Conservation (phyloP, 495 filamentous ascomycete genomes). For the Penicillium samsonianum region DNA sequence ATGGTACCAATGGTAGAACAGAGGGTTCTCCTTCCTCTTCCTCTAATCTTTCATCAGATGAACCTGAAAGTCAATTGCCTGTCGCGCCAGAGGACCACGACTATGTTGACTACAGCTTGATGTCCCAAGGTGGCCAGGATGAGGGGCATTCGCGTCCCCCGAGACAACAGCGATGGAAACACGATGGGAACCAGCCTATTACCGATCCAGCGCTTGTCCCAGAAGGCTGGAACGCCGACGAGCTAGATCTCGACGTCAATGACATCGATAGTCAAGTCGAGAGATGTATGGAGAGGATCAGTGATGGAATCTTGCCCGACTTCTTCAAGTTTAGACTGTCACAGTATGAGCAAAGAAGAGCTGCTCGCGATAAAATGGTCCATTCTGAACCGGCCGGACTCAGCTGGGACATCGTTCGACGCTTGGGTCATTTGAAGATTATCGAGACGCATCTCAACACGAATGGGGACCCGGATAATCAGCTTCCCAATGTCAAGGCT, state of each 20-base stretch:
- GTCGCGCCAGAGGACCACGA: not conserved
- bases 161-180: constrained; percentile 5
- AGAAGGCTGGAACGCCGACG: constrained; percentile 4
- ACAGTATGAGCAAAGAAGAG: not conserved
- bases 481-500: constrained; percentile 12
- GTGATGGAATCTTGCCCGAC: constrained; percentile 9
- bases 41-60: not conserved
- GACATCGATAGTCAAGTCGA: constrained; percentile 14
- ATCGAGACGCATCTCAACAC: not conserved
- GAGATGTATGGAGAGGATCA: constrained; percentile 9
- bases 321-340: constrained; percentile 5
- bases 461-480: not conserved
- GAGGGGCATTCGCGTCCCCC: not conserved
- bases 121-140: not conserved
- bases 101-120: not conserved
- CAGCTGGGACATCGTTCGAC: not conserved
- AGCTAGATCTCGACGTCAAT: constrained; percentile 4
- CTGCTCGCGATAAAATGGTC: not conserved
- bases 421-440: not conserved
- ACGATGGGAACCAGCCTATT: not conserved
- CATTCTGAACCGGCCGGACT: constrained; percentile 2
- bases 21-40: not conserved
- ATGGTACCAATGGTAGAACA: not conserved
- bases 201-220: not conserved
- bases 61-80: not conserved